These are phyloP conservation scores for Tuber aestivum DNA, from an alignment of 495 filamentous ascomycete species.

Conservation along the genomic window DNA sequence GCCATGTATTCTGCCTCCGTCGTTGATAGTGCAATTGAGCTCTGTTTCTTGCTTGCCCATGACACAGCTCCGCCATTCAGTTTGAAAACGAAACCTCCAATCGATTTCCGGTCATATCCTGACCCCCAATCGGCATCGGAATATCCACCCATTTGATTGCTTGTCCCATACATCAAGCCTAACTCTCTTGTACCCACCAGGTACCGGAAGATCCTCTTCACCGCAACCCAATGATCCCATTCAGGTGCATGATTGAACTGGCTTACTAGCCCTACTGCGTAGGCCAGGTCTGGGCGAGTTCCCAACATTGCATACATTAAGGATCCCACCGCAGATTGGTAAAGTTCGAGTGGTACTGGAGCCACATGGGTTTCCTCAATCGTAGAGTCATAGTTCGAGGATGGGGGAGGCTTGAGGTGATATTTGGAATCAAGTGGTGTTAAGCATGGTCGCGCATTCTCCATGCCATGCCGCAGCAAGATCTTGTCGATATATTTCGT, in stretches of 20 bases:
- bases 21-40: neutral
- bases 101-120: neutral
- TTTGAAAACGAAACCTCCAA: neutral
- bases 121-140: neutral
- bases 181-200: neutral
- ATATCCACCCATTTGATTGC: neutral
- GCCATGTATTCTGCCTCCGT: neutral
- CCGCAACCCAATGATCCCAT: too few species aligned
- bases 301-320: too few species aligned
- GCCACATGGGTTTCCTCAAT: too few species aligned
- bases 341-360: too few species aligned
- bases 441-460: neutral
- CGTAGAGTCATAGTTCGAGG: too few species aligned
- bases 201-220: neutral
- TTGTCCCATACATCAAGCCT: neutral
- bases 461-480: neutral
- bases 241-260: too few species aligned
- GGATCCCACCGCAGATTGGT: too few species aligned
- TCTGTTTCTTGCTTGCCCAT: neutral
- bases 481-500: neutral
- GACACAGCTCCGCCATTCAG: neutral
- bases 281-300: too few species aligned
- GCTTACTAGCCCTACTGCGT: too few species aligned
- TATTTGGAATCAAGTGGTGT: neutral
- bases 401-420: too few species aligned